phyloP scores from a whole-genome alignment of 768 basidiomycete species.

The Lactarius vividus region DNA sequence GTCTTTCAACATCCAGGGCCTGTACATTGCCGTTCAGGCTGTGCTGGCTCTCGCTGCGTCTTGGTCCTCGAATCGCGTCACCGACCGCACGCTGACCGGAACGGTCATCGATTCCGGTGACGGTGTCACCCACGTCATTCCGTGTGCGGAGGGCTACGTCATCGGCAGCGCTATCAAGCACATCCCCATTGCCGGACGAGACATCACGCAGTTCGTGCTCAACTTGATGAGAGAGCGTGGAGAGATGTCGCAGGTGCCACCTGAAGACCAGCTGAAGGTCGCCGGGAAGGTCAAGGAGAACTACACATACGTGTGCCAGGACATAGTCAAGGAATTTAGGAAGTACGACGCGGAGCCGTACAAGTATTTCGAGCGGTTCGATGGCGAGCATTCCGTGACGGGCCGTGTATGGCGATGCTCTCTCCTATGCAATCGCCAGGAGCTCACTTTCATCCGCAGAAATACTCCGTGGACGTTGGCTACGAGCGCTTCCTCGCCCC shows the following conservation, averaged over 20 bases:
- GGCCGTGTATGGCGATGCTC: constrained; percentile 60
- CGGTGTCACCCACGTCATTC: constrained; percentile 98
- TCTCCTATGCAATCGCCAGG: background rate
- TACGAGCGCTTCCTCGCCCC: constrained; percentile 99
- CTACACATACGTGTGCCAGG: constrained; percentile 97
- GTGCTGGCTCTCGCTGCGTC: constrained; percentile 97
- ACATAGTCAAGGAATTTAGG: constrained; percentile 97
- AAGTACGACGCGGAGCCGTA: constrained; percentile 97
- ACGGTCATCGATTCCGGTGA: constrained; percentile 99
- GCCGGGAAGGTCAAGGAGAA: constrained; percentile 97
- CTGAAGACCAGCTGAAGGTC: constrained; percentile 90
- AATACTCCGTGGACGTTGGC: constrained; percentile 92
- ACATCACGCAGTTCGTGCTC: constrained; percentile 95
- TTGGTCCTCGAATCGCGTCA: constrained; percentile 89
- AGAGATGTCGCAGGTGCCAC: constrained; percentile 85
- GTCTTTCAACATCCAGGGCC: constrained; percentile 97
- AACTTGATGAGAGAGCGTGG: constrained; percentile 95
- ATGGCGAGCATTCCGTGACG: constrained; percentile 91
- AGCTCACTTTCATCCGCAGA: constrained; percentile 45
- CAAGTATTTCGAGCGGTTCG: constrained; percentile 91
- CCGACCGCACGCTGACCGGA: constrained; percentile 89
- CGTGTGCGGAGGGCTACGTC: constrained; percentile 95
- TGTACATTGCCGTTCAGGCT: constrained; percentile 98
- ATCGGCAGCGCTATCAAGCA: constrained; percentile 99
- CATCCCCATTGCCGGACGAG: constrained; percentile 96